phyloP scores from a whole-genome alignment of 345 rosid species.

The Raphanus raphanistrum region DNA sequence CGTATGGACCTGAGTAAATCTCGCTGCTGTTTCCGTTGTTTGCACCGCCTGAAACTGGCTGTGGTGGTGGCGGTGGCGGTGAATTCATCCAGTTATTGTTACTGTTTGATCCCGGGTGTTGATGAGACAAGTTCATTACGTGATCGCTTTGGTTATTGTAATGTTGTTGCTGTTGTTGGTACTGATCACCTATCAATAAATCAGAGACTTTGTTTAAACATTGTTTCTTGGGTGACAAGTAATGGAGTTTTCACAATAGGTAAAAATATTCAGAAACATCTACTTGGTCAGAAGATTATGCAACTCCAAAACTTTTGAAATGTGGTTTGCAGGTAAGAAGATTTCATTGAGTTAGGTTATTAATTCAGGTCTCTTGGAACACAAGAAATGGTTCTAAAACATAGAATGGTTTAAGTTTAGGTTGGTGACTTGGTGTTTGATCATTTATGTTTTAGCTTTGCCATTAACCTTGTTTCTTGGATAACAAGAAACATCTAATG shows the following conservation, averaged over 20 bases:
- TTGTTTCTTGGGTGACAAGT: neutral
- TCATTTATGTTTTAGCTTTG: neutral
- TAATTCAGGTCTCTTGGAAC: neutral
- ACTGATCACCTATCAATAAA: conserved; percentile 25
- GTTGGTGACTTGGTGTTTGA: conserved; percentile 1
- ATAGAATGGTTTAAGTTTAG: neutral
- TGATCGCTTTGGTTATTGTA: conserved; percentile 39
- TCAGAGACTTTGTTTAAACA: neutral
- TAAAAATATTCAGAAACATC: neutral
- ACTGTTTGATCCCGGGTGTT: neutral
- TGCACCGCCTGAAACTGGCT: conserved; percentile 20
- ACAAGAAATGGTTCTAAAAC: conserved; percentile 10
- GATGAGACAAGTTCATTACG: conserved; percentile 14
- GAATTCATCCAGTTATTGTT: conserved; percentile 42
- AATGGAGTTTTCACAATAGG: neutral
- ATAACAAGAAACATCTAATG: neutral
- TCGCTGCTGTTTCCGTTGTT: conserved; percentile 47
- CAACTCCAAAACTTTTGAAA: neutral
- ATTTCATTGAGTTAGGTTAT: neutral
- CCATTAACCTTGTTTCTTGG: conserved; percentile 20
- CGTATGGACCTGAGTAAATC: conserved; percentile 52
- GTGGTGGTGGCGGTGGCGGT: conserved; percentile 40
- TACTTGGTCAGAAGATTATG: neutral
- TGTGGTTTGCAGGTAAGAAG: neutral
- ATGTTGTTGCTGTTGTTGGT: conserved; percentile 37